Conservation (phyloP, 2,329 filamentous ascomycete species). For the Alternaria burnsii region DNA sequence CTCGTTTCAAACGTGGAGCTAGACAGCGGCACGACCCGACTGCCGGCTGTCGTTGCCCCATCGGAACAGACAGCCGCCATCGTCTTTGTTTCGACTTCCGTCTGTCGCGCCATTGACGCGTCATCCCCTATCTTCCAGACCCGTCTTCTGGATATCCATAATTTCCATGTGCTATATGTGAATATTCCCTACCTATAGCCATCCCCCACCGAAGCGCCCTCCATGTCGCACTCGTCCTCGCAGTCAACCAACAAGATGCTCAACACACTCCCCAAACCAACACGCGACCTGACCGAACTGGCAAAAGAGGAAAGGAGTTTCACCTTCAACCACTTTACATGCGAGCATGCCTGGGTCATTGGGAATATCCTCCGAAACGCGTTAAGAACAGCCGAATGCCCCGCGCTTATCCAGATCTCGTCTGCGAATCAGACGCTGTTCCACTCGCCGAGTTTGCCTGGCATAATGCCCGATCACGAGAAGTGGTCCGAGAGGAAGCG, state of each 20-base stretch:
- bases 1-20: slow-evolving; percentile 16
- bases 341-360: slow-evolving; percentile 70
- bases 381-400: slow-evolving; percentile 63
- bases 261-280: slow-evolving; percentile 42
- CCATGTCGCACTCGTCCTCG: slow-evolving; percentile 4
- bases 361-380: slow-evolving; percentile 70
- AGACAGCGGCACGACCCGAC: slow-evolving; percentile 20
- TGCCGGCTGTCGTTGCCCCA: slow-evolving; percentile 2
- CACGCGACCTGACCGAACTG: slow-evolving; percentile 51
- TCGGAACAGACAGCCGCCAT: slow-evolving; percentile 5
- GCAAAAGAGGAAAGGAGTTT: slow-evolving; percentile 54
- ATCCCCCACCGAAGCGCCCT: neutral
- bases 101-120: slow-evolving; percentile 5
- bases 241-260: slow-evolving; percentile 24
- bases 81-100: slow-evolving; percentile 7
- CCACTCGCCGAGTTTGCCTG: slow-evolving; percentile 72
- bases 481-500: slow-evolving; percentile 71
- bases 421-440: slow-evolving; percentile 73
- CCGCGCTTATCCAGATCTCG: slow-evolving; percentile 70
- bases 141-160: slow-evolving; percentile 1
- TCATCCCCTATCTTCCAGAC: slow-evolving; percentile 12
- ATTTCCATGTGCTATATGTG: slow-evolving; percentile 11
- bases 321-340: slow-evolving; percentile 66
- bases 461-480: slow-evolving; percentile 76
- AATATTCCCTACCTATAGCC: slow-evolving; percentile 13